Conservation (phyloP, 164 flowering plant species). For the Nelumbo lutea region DNA sequence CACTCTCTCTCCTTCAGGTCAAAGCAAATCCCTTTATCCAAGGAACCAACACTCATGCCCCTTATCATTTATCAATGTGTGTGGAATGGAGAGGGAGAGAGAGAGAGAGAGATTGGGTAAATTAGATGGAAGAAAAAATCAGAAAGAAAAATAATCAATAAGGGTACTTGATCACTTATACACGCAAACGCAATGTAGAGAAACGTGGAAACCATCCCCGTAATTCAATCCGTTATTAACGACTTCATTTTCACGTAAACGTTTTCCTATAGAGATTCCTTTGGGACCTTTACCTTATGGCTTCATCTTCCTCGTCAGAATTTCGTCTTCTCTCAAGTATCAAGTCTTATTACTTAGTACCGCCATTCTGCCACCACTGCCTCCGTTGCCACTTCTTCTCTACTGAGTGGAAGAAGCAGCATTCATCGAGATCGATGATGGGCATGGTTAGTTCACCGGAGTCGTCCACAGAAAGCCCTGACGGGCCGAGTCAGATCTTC, state of each 20-base stretch:
- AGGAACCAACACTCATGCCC: slow-evolving; percentile 5
- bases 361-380: no score
- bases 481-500: slow-evolving; percentile 11
- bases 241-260: slow-evolving; percentile 20
- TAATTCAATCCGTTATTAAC: slow-evolving; percentile 24
- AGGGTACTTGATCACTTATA: not conserved
- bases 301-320: not conserved
- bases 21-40: slow-evolving; percentile 10
- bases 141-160: not conserved
- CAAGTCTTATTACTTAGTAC: no score
- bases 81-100: not conserved
- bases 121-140: no score
- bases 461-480: not conserved
- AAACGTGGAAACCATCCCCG: slow-evolving; percentile 16
- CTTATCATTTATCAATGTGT: not conserved
- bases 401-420: not conserved
- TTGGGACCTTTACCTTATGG: not conserved
- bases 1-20: slow-evolving; percentile 5
- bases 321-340: not conserved
- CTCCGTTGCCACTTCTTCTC: not conserved
- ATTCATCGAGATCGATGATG: no score
- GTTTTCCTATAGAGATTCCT: slow-evolving; percentile 13
- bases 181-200: slow-evolving; percentile 28
- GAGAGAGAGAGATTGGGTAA: slow-evolving; percentile 7
- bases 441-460: slow-evolving; percentile 11